Base-by-base conservation (phyloP, 129 eudicot species). In the Deinandra increscens region DNA sequence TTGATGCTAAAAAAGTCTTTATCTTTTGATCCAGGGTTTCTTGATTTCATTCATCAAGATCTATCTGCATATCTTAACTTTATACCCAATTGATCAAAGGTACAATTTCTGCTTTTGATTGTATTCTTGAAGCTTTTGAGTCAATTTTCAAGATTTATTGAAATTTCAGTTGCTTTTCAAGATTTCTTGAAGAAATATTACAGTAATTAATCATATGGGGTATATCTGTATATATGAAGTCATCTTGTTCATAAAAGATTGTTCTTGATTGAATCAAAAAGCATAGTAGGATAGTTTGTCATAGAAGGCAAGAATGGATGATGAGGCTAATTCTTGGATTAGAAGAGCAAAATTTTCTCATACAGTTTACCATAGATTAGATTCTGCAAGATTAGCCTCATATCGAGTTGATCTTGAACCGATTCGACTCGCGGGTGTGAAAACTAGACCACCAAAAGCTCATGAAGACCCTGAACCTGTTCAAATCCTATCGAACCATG, bases 261-360 rank as follows among this genome's bases (percentile, higher is more conserved):
- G 70, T 50, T 73, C 20, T 50, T 38, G 54, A 62, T 36, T 20
- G 1, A 15, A 64, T 53, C 12, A 3, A 74, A 64, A 53, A 34
- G 75, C 64, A 0, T 37, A 19, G 36, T 11, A 53, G 58, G 59
- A 11, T 74, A 7, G 74, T 58, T 68, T 36, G 33, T 8, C 34
- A 43, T 67, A 34, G 74, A 56, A 58, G 41, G 54, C 64, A 70
- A 68, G 66, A 65, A 91, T 91, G 97, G 89, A 81, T 19, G 88
- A 77, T 48, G 87, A 84, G 74, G 82, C 83, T 81, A 74, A 66
- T 82, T 91, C 96, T 69, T 91, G 97, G 97, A 80, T 88, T 26
- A 84, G 97, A 78, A 86, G 97, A 77, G 74, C 97, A 6, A 91
- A 91, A 41, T 91, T 84, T 37, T 91, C 93, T 19, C 96, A 86